Evolutionary conservation across 1,284 basidiomycete genomes (phyloP).

Genomic region (Cryptococcus maquisensis): DNA sequence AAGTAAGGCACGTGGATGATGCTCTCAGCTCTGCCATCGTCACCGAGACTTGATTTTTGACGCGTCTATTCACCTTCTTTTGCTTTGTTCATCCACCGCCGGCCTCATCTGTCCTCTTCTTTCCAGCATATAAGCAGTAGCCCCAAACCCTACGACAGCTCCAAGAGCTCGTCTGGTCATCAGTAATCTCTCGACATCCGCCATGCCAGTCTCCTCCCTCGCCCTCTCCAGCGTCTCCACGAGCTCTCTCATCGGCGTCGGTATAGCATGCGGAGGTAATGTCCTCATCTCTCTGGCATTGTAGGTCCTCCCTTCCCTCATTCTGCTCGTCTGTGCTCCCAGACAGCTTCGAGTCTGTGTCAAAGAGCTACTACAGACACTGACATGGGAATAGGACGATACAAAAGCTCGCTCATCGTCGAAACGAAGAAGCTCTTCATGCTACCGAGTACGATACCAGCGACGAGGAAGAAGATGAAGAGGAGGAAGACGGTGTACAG

Average conservation of each 20-base stretch:
- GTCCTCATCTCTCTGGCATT: slow-evolving; percentile 83
- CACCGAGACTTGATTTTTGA: too few species aligned
- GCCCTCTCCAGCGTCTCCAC: slow-evolving; percentile 21
- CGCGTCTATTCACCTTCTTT: too few species aligned
- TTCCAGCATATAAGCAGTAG: too few species aligned
- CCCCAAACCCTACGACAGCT: not conserved
- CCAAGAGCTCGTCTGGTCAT: not conserved
- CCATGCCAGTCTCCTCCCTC: not conserved
- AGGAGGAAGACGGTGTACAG: not conserved
- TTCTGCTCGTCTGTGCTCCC: not conserved
- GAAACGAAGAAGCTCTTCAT: slow-evolving; percentile 50
- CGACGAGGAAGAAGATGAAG: not conserved
- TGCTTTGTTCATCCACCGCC: too few species aligned
- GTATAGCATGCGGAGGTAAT: slow-evolving; percentile 78
- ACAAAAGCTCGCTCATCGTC: slow-evolving; percentile 84
- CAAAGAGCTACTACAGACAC: not conserved
- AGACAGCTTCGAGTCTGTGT: not conserved
- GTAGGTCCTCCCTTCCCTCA: slow-evolving; percentile 17
- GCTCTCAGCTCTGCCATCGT: too few species aligned
- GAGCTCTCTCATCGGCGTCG: slow-evolving; percentile 69
- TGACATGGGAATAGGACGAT: slow-evolving; percentile 54
- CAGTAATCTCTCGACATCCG: not conserved
- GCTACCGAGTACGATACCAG: not conserved
- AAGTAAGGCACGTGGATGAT: too few species aligned
- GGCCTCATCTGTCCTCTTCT: too few species aligned